phyloP scores from a whole-genome alignment of 2,329 filamentous ascomycete genomes.

The Pestalotiopsis sp. region DNA sequence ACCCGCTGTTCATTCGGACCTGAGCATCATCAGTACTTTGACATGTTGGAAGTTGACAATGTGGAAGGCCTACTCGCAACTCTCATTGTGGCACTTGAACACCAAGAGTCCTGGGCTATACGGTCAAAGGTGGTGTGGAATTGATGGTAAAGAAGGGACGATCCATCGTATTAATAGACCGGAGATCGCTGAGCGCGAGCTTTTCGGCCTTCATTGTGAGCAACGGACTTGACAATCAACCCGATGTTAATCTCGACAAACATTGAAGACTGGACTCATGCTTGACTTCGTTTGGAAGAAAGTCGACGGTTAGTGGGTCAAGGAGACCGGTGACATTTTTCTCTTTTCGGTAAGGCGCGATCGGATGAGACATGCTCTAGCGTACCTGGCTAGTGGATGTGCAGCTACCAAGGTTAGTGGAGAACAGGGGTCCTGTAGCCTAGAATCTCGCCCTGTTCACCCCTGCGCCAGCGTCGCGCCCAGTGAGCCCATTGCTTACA shows the following conservation, averaged over 20 bases:
- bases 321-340: slow-evolving; percentile 3
- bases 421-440: too few species aligned
- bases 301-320: neutral
- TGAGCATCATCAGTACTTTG: neutral
- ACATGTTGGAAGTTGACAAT: too few species aligned
- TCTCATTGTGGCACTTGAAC: neutral
- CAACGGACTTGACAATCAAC: too few species aligned
- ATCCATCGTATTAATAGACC: neutral
- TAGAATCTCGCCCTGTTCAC: too few species aligned
- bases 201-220: too few species aligned
- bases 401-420: neutral
- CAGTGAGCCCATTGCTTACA: too few species aligned
- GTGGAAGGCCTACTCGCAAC: slow-evolving; percentile 8
- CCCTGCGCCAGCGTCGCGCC: too few species aligned
- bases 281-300: neutral
- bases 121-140: too few species aligned
- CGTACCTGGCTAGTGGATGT: neutral
- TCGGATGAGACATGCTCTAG: neutral
- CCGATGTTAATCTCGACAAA: too few species aligned
- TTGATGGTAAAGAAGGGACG: neutral
- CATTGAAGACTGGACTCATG: neutral
- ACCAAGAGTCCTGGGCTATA: neutral
- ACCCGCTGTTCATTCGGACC: slow-evolving; percentile 8
- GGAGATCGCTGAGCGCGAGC: too few species aligned
- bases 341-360: neutral